phyloP scores from a whole-genome alignment of 2,329 filamentous ascomycete genomes.

The Epichloe aotearoae region DNA sequence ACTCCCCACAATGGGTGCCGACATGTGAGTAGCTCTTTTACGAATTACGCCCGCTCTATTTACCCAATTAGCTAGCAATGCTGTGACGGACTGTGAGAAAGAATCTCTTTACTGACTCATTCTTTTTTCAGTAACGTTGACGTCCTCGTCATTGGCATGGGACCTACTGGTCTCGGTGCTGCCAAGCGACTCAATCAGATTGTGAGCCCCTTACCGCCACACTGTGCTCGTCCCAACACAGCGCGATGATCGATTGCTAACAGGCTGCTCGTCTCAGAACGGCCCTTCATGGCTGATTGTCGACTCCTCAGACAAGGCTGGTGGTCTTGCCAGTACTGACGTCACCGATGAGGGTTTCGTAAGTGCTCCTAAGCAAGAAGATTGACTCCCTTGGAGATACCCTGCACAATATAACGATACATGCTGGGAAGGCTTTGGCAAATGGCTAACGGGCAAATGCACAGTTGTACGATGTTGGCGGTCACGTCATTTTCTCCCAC shows the following conservation, averaged over 20 bases:
- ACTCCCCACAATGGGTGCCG: conserved; percentile 26
- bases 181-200: conserved; percentile 96
- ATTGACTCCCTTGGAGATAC: not conserved
- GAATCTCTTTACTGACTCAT: conserved; percentile 7
- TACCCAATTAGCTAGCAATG: not conserved
- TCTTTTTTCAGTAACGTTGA: conserved; percentile 64
- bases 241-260: conserved; percentile 13
- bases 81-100: not conserved
- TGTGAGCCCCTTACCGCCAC: conserved; percentile 43
- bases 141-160: conserved; percentile 94
- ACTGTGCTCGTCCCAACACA: not conserved
- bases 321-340: conserved; percentile 92
- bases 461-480: conserved; percentile 95
- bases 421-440: not conserved
- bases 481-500: conserved; percentile 98
- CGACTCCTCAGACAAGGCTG: conserved; percentile 81
- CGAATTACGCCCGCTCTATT: not conserved
- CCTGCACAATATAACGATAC: not conserved
- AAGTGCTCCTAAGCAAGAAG: conserved; percentile 32
- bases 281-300: conserved; percentile 92
- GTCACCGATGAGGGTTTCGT: conserved; percentile 93
- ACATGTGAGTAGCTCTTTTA: conserved; percentile 20
- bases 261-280: conserved; percentile 40
- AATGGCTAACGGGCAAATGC: not conserved
- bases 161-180: conserved; percentile 92